These are phyloP conservation scores for Claviceps sp. DNA, from an alignment of 2,329 filamentous ascomycete genomes.

Conservation along the genomic window DNA sequence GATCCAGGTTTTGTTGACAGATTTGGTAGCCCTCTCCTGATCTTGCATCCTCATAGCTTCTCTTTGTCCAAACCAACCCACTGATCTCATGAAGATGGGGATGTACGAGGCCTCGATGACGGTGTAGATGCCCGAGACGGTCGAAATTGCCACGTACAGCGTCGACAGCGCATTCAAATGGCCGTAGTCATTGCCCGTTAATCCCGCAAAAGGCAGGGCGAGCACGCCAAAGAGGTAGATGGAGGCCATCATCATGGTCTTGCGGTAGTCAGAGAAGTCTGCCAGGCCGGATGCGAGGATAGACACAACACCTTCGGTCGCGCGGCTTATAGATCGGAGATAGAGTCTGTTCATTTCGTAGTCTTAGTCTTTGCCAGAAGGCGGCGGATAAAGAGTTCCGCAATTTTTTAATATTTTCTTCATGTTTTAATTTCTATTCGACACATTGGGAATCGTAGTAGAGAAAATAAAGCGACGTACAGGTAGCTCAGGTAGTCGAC, in stretches of 20 bases:
- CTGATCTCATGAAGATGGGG: constrained; percentile 11
- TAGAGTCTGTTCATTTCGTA: constrained; percentile 6
- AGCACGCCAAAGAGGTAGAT: constrained; percentile 10
- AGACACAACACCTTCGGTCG: constrained; percentile 9
- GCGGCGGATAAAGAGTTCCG: background rate
- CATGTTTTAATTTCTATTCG: background rate
- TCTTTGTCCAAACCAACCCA: constrained; percentile 4
- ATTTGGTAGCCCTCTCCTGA: background rate
- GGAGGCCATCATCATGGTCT: constrained; percentile 11
- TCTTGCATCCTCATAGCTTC: constrained; percentile 2
- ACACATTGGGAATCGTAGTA: background rate
- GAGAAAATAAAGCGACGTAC: constrained; percentile 1
- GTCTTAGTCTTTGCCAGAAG: background rate
- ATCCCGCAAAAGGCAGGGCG: constrained; percentile 9
- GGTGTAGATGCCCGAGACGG: constrained; percentile 9
- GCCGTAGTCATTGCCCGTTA: constrained; percentile 8
- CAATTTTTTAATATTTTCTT: background rate
- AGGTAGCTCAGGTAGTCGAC: constrained; percentile 12
- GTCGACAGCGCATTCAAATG: constrained; percentile 8
- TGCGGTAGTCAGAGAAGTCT: constrained; percentile 11
- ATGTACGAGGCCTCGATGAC: constrained; percentile 10
- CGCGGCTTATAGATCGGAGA: constrained; percentile 9
- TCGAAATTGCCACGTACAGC: constrained; percentile 7
- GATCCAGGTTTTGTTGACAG: constrained; percentile 5
- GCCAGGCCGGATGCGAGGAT: constrained; percentile 8